These are phyloP conservation scores for Hyphopichia pseudoburtonii DNA, from an alignment of 1,139 yeast species.

Conservation along the genomic window DNA sequence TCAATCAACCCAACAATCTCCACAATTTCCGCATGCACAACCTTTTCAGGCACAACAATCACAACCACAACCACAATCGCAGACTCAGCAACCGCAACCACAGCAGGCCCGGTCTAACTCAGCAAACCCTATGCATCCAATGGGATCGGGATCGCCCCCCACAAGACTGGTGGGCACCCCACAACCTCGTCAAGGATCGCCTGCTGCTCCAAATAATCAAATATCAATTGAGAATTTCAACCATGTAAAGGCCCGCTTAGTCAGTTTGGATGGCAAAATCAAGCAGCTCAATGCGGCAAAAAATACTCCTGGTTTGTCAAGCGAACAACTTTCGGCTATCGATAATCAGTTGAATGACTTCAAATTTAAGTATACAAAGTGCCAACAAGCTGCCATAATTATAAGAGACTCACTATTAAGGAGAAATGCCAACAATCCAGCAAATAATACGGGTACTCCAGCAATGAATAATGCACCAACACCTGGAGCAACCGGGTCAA, in stretches of 20 bases:
- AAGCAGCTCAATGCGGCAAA: constrained; percentile 26
- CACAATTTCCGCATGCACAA: constrained; percentile 23
- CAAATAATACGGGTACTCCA: constrained; percentile 4
- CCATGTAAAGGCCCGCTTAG: constrained; percentile 37
- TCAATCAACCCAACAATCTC: constrained; percentile 17
- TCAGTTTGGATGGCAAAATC: constrained; percentile 44
- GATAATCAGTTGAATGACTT: constrained; percentile 38
- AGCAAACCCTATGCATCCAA: constrained; percentile 21
- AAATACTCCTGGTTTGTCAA: constrained; percentile 21
- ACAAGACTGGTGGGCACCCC: constrained; percentile 9
- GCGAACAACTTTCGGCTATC: constrained; percentile 32
- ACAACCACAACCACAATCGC: constrained; percentile 9
- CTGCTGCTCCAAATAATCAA: constrained; percentile 27
- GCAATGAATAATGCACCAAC: constrained; percentile 3
- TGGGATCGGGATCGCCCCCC: constrained; percentile 4
- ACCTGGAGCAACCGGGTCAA: constrained; percentile 3
- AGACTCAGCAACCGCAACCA: not conserved
- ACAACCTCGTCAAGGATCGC: constrained; percentile 4
- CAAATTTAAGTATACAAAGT: constrained; percentile 35
- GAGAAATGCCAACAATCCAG: constrained; percentile 4
- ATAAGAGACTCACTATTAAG: constrained; percentile 35
- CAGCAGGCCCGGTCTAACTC: not conserved
- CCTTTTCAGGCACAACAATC: constrained; percentile 24
- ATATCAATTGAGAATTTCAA: constrained; percentile 44
- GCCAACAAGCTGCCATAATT: constrained; percentile 38